Evolutionary conservation across 768 basidiomycete genomes (phyloP), one percentile per base, ranked within the genome.

Genomic region (Hysterangium stoloniferum): DNA sequence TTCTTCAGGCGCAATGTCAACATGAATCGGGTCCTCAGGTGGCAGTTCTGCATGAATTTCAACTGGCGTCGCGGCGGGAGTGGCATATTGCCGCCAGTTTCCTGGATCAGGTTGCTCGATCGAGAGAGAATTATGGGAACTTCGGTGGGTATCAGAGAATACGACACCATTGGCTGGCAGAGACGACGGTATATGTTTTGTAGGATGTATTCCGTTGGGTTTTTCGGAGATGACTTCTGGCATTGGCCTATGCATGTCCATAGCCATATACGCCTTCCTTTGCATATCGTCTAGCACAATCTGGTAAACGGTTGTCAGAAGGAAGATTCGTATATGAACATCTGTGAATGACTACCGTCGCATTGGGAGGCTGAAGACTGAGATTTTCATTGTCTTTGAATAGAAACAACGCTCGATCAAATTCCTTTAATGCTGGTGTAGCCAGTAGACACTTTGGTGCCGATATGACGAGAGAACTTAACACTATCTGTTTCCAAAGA

Each of bases 391-490:
- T 51, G 11, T 38, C 49, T 13, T 11, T 8, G 40, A 51, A 51
- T 28, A 86, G 71, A 48, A 83, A 78, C 56, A 82, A 85, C 6
- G 84, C 84, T 0, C 84, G 84, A 59, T 86, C 82, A 29, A 86
- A 65, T 59, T 86, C 84, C 5, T 78, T 73, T 4, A 86, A 71
- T 4, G 84, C 84, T 24, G 84, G 86, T n/a, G 81, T 80, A 20
- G 84, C 84, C 54, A 86, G 64, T 57, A 82, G 82, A 78, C 31
- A 51, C 7, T 37, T 41, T 4, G 49, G 49, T 7, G 49, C 49
- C 17, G 49, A 51, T 22, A 86, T 84, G 19, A 84, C 85, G 12
- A 84, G 84, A 63, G 83, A 86, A 45, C 83, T 73, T 19, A 84
- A 85, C 7, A 86, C 84, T 33, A 86, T 83, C 25, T 83, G 80